phyloP scores from a whole-genome alignment of 306 rosid species.

The Cicer yamashitae region DNA sequence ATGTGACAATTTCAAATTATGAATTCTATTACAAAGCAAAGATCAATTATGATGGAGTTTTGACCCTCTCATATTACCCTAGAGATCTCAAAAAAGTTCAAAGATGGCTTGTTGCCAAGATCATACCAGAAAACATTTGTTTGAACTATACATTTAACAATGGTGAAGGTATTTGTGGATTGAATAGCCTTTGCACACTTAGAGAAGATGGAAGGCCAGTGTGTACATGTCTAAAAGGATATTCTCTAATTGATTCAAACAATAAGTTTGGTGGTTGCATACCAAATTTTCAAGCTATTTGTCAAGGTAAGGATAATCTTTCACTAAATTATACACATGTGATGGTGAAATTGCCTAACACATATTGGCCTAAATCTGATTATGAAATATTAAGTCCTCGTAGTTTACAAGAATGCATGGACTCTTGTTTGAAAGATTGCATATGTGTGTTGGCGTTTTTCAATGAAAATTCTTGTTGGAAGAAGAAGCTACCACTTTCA shows the following conservation, averaged over 20 bases:
- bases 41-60: conserved; percentile 57
- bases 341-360: conserved; percentile 40
- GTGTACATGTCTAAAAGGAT: conserved; percentile 23
- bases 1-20: neutral
- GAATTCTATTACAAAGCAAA: conserved; percentile 52
- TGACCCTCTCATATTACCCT: conserved; percentile 42
- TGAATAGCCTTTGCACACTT: conserved; percentile 54
- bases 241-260: conserved; percentile 37
- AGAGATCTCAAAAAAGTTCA: conserved; percentile 12
- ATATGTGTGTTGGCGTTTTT: conserved; percentile 39
- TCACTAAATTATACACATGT: neutral
- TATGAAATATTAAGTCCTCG: conserved; percentile 19
- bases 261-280: conserved; percentile 34
- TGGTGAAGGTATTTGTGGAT: conserved; percentile 58
- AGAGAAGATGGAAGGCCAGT: conserved; percentile 36
- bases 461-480: conserved; percentile 29
- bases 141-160: fast-evolving
- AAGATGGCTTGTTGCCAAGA: conserved; percentile 31
- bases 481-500: conserved; percentile 47
- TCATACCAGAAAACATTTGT: conserved; percentile 48
- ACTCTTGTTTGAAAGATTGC: conserved; percentile 35
- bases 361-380: conserved; percentile 35
- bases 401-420: conserved; percentile 23
- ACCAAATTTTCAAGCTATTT: conserved; percentile 4
- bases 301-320: neutral